Evolutionary conservation across 2,329 filamentous ascomycete genomes (phyloP).

Genomic region (Plectosphaerella sp.): DNA sequence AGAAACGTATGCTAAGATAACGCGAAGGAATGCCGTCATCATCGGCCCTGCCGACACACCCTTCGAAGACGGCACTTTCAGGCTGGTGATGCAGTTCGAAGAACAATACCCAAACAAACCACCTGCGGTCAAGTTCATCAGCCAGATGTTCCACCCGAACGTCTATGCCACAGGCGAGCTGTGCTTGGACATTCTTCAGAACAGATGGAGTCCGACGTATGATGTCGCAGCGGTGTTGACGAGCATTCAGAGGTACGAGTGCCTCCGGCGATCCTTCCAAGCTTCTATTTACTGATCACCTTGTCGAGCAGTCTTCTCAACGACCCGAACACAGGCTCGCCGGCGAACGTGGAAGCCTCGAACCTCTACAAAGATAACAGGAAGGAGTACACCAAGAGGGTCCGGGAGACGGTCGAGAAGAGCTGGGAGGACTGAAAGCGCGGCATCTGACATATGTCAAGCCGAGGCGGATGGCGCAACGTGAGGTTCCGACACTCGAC

Average conservation of each 20-base stretch:
- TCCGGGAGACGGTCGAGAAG: constrained; percentile 96
- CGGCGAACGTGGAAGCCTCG: constrained; percentile 95
- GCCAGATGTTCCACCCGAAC: constrained; percentile 98
- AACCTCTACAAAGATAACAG: constrained; percentile 98
- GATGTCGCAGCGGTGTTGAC: constrained; percentile 96
- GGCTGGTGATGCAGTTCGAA: constrained; percentile 98
- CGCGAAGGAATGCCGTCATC: constrained; percentile 88
- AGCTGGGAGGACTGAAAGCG: constrained; percentile 83
- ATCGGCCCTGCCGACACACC: constrained; percentile 96
- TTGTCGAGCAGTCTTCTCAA: constrained; percentile 69
- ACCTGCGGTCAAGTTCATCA: constrained; percentile 96
- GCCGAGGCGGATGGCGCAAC: too few relatives aligned
- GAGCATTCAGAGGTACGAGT: constrained; percentile 83
- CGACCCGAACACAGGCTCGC: constrained; percentile 97
- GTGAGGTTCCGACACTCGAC: too few relatives aligned
- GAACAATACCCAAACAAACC: constrained; percentile 99
- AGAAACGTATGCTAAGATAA: constrained; percentile 4
- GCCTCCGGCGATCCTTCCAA: background rate
- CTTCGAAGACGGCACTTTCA: constrained; percentile 96
- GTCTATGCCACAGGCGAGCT: constrained; percentile 96
- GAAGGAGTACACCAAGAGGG: constrained; percentile 92
- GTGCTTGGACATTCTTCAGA: constrained; percentile 94
- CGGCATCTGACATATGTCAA: too few relatives aligned
- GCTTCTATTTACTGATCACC: background rate
- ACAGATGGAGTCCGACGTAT: constrained; percentile 97